Evolutionary conservation across 345 rosid species (phyloP).

Genomic region (Syzygium grande): DNA sequence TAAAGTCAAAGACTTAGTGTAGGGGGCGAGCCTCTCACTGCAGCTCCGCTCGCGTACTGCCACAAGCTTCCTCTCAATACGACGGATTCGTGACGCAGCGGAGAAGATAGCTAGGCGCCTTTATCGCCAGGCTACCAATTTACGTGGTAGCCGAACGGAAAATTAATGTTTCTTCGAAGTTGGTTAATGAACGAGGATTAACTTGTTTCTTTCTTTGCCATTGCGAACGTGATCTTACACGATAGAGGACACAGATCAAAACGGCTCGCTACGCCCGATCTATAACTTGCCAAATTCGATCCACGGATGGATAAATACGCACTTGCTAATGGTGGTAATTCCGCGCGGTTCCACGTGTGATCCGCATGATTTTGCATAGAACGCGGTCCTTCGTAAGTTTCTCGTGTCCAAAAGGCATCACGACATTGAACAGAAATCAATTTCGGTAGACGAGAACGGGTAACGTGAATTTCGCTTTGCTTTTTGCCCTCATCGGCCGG

Average conservation of each 20-base stretch:
- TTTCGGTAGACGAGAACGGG: too few relatives aligned
- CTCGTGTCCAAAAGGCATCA: too few relatives aligned
- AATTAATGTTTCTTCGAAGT: neutral
- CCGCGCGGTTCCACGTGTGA: neutral
- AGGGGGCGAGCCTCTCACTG: neutral
- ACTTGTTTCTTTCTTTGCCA: neutral
- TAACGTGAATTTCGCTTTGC: too few relatives aligned
- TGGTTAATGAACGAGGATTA: neutral
- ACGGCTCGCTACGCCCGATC: neutral
- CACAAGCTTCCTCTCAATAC: neutral
- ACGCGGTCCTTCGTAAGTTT: too few relatives aligned
- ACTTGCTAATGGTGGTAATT: neutral
- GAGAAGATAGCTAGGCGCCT: neutral
- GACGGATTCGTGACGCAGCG: neutral
- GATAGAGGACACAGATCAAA: neutral
- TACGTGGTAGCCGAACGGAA: neutral
- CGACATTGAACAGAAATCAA: too few relatives aligned
- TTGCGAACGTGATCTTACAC: neutral
- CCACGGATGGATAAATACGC: neutral
- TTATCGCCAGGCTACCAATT: neutral
- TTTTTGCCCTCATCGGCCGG: too few relatives aligned
- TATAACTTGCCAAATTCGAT: neutral
- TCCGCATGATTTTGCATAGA: neutral
- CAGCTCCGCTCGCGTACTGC: neutral
- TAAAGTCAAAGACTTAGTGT: neutral